Evolutionary conservation across 164 flowering plant species (phyloP), one percentile per base, ranked within the genome.

Genomic region (Vitis cinerea): DNA sequence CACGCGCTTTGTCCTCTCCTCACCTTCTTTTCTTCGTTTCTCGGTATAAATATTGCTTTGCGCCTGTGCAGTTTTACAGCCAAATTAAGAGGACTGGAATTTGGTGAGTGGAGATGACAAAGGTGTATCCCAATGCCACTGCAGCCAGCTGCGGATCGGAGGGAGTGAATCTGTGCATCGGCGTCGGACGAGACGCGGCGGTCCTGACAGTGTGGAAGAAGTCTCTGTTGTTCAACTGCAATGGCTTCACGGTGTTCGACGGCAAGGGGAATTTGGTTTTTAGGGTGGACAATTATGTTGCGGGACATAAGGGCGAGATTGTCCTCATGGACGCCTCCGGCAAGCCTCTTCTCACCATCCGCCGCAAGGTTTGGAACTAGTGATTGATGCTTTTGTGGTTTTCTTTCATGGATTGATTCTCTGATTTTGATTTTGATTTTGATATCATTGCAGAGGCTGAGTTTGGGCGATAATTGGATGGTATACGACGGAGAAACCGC

Each of bases 121-220:
- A 75, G 59, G 79, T 75, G 56, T 55, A 69, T 49, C 82, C 82
- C 14, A 78, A 74, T 27, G 64, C 68, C 1, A 12, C 51, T 9
- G 29, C 27, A 23, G 27, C 59, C 27, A n/a, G 13, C 11, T 12
- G 4, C 44, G 44, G 44, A 37, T 37, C 44, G 8, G 44, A 37
- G 44, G 44, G 27, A 23, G 27, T 23, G 27, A 37, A 37, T 2
- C 5, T 37, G 6, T 37, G 44, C 27, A 23, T 9, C 61, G 27
- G 1, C 19, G 47, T 23, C 52, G 61, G 52, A 62, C n/a, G 65
- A 59, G n/a, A 49, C 16, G 66, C 12, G 17, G 65, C 67, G 2
- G 83, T 78, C 11, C 75, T 91, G 9, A 93, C 97, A 0, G 98
- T 93, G 14, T 93, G 98, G 98, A 91, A 81, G 76, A 93, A 91